Base-by-base conservation (phyloP, 495 filamentous ascomycete genomes). In the Penicillium arizonense region DNA sequence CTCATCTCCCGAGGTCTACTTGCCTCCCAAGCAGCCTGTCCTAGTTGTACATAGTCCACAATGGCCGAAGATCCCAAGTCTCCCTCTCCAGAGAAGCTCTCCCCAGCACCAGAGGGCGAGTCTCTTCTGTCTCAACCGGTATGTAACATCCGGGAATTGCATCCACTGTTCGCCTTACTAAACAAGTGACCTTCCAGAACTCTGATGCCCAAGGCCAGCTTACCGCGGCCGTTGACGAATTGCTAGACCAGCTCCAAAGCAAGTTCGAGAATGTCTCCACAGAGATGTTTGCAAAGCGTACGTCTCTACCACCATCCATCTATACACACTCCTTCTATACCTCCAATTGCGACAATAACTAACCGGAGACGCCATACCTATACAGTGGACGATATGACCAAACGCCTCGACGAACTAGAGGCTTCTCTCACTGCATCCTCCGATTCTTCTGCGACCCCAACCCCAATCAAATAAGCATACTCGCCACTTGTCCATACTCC, bases 371-470 rank as follows among this genome's bases (percentile, higher is more conserved):
- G 28, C 2, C 18, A 34, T 13, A 38, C 34, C 28, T 39, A 11
- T 32, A 14, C 56, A 96, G 91, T 97, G 85, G 93, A 97, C 61
- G 94, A 96, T 49, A 97, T 97, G 93, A 86, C 90, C 11, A 79
- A 86, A 53, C 87, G 93, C 14, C 72, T 97, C 4, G 93, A 97
- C 65, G 89, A 87, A 44, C 81, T 97, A 32, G 93, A 97, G 69
- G 78, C 87, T 37, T 85, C 86, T 34, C 54, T 76, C 32, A 61
- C 56, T 16, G 50, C 61, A 32, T 50, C 55, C 2, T 40, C 42
- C 5, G 48, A 34, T 18, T 61, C 62, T 14, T 21, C 65, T 39
- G 52, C 57, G 5, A 39, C 57, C 10, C 45, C 59, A 10, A 58
- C 52, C 10, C 57, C 61, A 35, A 43, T 58, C 21, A 63, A 67